Evolutionary conservation across 2,329 filamentous ascomycete species (phyloP).

Genomic region (Stromatinia cepivora): DNA sequence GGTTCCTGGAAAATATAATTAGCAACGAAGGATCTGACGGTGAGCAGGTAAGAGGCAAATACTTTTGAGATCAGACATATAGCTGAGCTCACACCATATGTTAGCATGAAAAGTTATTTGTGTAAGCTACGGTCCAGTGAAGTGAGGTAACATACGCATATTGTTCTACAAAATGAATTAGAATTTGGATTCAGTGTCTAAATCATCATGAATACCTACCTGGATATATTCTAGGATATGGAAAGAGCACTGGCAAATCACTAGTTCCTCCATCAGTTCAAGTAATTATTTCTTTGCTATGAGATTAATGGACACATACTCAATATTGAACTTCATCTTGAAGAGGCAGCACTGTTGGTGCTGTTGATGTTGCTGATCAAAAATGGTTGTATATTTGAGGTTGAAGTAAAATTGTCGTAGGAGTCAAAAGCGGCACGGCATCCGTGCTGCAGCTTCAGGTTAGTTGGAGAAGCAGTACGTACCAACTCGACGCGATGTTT

Average conservation of each 20-base stretch:
- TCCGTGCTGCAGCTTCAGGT: background rate
- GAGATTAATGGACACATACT: slow-evolving; percentile 47
- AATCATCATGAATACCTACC: slow-evolving; percentile 36
- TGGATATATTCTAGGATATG: slow-evolving; percentile 73
- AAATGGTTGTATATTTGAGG: background rate
- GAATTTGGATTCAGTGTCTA: slow-evolving; percentile 15
- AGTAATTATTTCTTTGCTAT: slow-evolving; percentile 13
- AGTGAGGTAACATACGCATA: slow-evolving; percentile 53
- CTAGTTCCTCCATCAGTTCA: slow-evolving; percentile 43
- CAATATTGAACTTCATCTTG: slow-evolving; percentile 78
- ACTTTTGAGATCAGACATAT: slow-evolving; percentile 83
- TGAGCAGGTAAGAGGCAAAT: slow-evolving; percentile 25
- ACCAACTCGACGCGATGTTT: background rate
- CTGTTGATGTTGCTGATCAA: slow-evolving; percentile 19
- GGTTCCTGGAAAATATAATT: slow-evolving; percentile 52
- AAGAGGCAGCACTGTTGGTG: slow-evolving; percentile 5
- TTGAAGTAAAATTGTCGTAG: slow-evolving; percentile 15
- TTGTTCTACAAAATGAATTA: slow-evolving; percentile 59
- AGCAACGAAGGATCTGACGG: slow-evolving; percentile 24
- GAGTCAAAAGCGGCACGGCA: slow-evolving; percentile 18
- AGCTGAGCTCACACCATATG: slow-evolving; percentile 45
- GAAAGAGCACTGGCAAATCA: slow-evolving; percentile 69
- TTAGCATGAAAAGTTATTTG: slow-evolving; percentile 23
- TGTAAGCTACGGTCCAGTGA: too few relatives aligned
- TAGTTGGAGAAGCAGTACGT: background rate